These are phyloP conservation scores for Orbilia javanica DNA, from an alignment of 2,329 filamentous ascomycete genomes.

Conservation along the genomic window DNA sequence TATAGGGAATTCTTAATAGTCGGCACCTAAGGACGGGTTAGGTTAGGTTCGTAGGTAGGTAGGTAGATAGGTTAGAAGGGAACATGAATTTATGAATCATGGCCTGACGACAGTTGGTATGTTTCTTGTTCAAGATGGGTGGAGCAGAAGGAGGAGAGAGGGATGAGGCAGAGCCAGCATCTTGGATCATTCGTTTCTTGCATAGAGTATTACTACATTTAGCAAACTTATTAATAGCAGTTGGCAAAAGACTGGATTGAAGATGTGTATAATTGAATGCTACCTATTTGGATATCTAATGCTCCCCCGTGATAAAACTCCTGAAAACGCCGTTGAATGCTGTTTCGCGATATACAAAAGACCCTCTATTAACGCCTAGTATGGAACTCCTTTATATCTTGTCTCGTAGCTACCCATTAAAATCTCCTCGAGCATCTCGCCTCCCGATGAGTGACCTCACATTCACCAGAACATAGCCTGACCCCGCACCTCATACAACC, in stretches of 20 bases:
- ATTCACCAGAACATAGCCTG: slow-evolving; percentile 61
- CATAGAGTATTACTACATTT: slow-evolving; percentile 35
- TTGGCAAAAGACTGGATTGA: slow-evolving; percentile 1
- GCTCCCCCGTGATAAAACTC: neutral
- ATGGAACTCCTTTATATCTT: neutral
- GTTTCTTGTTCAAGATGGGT: slow-evolving; percentile 24
- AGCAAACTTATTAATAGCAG: slow-evolving; percentile 20
- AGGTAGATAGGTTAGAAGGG: neutral
- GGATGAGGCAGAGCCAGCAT: slow-evolving; percentile 18
- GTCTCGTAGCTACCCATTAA: neutral
- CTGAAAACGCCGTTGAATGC: slow-evolving; percentile 12
- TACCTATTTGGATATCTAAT: slow-evolving; percentile 11
- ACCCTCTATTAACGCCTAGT: neutral
- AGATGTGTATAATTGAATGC: slow-evolving; percentile 14
- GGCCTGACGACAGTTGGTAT: slow-evolving; percentile 4
- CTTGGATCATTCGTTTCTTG: slow-evolving; percentile 42
- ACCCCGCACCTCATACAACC: slow-evolving; percentile 61
- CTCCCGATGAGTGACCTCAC: slow-evolving; percentile 60
- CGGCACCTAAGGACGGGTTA: neutral
- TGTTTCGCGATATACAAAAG: neutral
- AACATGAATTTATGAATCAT: slow-evolving; percentile 33
- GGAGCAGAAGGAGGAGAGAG: neutral
- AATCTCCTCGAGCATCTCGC: slow-evolving; percentile 60
- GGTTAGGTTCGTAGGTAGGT: neutral
- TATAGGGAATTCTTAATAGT: slow-evolving; percentile 4